Evolutionary conservation across 257 asterid species (phyloP).

Genomic region (Thymus quinquecostatus): DNA sequence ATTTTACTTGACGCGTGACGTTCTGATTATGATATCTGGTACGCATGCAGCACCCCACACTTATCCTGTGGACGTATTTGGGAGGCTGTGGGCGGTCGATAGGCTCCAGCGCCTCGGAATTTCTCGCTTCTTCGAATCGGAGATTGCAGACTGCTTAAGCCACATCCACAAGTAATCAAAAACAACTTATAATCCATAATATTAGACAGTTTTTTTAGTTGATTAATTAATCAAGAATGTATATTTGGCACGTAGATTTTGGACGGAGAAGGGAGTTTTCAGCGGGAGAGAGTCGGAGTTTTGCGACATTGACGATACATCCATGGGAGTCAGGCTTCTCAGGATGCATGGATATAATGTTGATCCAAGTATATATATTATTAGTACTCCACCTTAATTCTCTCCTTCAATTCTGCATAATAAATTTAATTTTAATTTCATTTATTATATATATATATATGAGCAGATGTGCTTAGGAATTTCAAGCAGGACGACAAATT

Average conservation of each 20-base stretch:
- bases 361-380: constrained; percentile 32
- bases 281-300: constrained; percentile 43
- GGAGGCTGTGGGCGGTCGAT: constrained; percentile 61
- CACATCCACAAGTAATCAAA: constrained; percentile 43
- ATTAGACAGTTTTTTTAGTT: not conserved
- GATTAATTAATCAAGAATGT: not conserved
- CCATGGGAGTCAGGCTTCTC: constrained; percentile 58
- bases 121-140: constrained; percentile 44
- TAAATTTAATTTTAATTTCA: no score
- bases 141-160: constrained; percentile 41
- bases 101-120: constrained; percentile 62
- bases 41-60: constrained; percentile 43
- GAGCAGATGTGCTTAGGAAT: constrained; percentile 47
- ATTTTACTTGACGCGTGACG: no score
- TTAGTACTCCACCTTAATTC: no score
- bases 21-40: no score
- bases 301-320: constrained; percentile 52
- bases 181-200: not conserved
- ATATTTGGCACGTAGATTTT: constrained; percentile 28
- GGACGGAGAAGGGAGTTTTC: constrained; percentile 54
- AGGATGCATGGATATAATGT: constrained; percentile 50
- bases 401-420: no score
- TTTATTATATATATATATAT: no score
- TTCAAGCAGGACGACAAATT: constrained; percentile 50
- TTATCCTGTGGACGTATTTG: constrained; percentile 55